A percentile compares a stretch with the other conserved stretches of the same genome.
Evolutionary conservation across 164 flowering plant species (phyloP).

Genomic region (Vitis vinifera): DNA sequence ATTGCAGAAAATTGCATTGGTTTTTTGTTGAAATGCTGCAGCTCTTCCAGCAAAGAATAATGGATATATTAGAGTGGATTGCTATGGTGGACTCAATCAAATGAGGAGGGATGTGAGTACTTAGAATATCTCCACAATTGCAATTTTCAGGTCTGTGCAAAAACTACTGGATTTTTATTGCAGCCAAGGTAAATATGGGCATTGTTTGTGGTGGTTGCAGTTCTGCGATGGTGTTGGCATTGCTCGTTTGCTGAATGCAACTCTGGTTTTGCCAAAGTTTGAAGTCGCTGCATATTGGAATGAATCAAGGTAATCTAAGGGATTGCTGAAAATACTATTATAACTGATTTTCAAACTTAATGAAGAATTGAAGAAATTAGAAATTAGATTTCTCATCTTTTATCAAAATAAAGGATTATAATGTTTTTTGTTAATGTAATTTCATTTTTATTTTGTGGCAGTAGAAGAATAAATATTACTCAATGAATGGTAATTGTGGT

Average conservation of each 20-base stretch:
- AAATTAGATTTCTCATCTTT: no score
- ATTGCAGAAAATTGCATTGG: conserved; percentile 88
- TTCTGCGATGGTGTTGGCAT: conserved; percentile 98
- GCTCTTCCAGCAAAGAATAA: conserved; percentile 76
- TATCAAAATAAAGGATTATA: no score
- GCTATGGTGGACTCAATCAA: conserved; percentile 99
- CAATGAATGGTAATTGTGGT: no score
- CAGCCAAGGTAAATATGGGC: not conserved
- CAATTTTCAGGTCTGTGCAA: not conserved
- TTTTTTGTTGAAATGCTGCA: conserved; percentile 95
- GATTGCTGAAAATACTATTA: not conserved
- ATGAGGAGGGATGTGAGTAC: conserved; percentile 93
- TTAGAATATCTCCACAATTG: not conserved
- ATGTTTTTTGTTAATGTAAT: no score
- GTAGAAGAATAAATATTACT: no score
- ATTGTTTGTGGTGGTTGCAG: conserved; percentile 40
- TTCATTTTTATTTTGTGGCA: no score
- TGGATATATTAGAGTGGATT: conserved; percentile 95
- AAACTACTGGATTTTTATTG: not conserved
- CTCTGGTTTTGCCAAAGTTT: conserved; percentile 89
- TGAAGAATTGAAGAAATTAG: not conserved
- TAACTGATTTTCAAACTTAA: not conserved
- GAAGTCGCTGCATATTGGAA: conserved; percentile 99
- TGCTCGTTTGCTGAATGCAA: conserved; percentile 91
- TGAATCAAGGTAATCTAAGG: conserved; percentile 72